These are phyloP conservation scores for Epichloe sibirici DNA, from an alignment of 2,329 filamentous ascomycete species.

Conservation along the genomic window DNA sequence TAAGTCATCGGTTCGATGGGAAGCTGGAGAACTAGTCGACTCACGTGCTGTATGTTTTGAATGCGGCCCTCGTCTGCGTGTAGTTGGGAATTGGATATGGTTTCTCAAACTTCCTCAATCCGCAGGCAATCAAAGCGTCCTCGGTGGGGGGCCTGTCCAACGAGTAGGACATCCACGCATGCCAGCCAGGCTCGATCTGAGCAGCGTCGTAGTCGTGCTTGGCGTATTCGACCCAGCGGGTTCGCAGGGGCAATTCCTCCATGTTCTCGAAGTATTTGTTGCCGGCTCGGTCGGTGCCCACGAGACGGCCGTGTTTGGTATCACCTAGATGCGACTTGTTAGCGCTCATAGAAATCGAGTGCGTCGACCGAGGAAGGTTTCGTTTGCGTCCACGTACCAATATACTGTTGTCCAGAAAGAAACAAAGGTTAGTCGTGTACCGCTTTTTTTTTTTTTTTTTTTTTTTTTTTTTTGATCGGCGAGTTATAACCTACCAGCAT, in stretches of 20 bases:
- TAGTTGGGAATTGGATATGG: conserved; percentile 58
- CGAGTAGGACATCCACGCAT: conserved; percentile 92
- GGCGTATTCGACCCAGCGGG: conserved; percentile 96
- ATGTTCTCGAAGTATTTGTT: conserved; percentile 98
- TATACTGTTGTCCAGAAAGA: conserved; percentile 32
- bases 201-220: conserved; percentile 69
- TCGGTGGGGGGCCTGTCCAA: conserved; percentile 74
- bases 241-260: conserved; percentile 90
- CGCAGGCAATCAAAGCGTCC: conserved; percentile 59
- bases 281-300: conserved; percentile 79
- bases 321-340: conserved; percentile 52
- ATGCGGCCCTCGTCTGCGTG: conserved; percentile 67
- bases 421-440: not conserved
- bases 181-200: conserved; percentile 93
- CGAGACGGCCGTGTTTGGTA: conserved; percentile 82
- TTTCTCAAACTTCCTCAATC: conserved; percentile 64
- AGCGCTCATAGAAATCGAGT: not conserved
- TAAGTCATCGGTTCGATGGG: too few relatives aligned
- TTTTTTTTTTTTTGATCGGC: conserved; percentile 4
- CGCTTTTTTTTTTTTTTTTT: conserved; percentile 1
- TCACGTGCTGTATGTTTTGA: conserved; percentile 91
- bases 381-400: conserved; percentile 29
- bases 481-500: conserved; percentile 59
- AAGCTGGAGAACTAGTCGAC: conserved; percentile 24
- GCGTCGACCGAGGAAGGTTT: not conserved